Evolutionary conservation across 495 filamentous ascomycete genomes (phyloP).

Genomic region (Oidiodendron maius): DNA sequence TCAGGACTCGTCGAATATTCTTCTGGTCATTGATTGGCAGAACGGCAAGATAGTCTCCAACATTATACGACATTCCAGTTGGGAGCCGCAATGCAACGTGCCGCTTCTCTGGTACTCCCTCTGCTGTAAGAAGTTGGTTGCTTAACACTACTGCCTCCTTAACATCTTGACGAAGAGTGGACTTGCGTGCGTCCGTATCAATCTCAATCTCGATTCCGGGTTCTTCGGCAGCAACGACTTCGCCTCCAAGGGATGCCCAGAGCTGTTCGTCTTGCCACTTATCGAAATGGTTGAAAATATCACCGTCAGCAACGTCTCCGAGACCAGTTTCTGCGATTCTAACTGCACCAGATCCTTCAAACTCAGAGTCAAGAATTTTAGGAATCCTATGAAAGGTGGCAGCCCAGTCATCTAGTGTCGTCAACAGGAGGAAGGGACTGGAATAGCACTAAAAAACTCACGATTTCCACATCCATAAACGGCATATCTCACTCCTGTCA

Average conservation of each 20-base stretch:
- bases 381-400: constrained; percentile 70
- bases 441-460: background rate
- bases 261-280: constrained; percentile 54
- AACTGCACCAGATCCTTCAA: constrained; percentile 45
- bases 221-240: constrained; percentile 7
- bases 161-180: background rate
- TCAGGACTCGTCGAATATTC: constrained; percentile 48
- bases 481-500: constrained; percentile 53
- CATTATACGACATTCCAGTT: constrained; percentile 56
- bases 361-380: constrained; percentile 49
- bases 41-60: constrained; percentile 73
- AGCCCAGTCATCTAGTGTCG: constrained; percentile 48
- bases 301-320: constrained; percentile 54
- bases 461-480: constrained; percentile 59
- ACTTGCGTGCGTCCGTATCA: constrained; percentile 24
- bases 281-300: constrained; percentile 69
- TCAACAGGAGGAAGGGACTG: background rate
- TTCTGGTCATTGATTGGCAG: constrained; percentile 61
- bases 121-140: constrained; percentile 46
- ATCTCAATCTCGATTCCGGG: constrained; percentile 42
- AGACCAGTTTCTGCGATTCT: constrained; percentile 50
- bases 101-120: constrained; percentile 52
- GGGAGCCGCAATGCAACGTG: constrained; percentile 64
- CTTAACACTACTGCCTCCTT: constrained; percentile 24
- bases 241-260: constrained; percentile 54